Conservation (phyloP, 176 grass and related monocot genomes). For the Carex cristatella region DNA sequence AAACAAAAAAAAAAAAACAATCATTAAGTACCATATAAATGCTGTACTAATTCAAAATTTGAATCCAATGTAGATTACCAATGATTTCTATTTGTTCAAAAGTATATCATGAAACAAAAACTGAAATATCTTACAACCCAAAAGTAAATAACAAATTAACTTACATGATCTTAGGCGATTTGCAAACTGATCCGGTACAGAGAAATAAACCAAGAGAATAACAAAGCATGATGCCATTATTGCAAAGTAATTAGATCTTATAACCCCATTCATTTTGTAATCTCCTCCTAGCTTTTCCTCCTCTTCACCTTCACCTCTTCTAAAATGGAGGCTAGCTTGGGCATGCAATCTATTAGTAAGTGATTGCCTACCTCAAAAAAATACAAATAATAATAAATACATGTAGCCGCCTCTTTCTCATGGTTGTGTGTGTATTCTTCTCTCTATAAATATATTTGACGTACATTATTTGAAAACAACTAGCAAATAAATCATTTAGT, state of each 20-base stretch:
- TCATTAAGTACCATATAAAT: neutral
- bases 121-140: neutral
- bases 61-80: neutral
- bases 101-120: neutral
- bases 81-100: neutral
- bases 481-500: neutral
- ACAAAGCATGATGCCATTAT: conserved; percentile 6
- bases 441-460: conserved; percentile 9
- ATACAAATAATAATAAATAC: neutral
- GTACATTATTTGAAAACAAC: neutral
- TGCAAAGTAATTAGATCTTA: conserved; percentile 13
- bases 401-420: neutral
- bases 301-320: neutral
- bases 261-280: conserved; percentile 1
- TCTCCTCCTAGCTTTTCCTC: neutral
- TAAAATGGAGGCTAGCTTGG: neutral
- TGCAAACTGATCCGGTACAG: conserved; percentile 7
- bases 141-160: neutral
- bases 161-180: conserved; percentile 15
- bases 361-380: neutral
- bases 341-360: neutral
- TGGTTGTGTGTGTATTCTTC: conserved; percentile 1
- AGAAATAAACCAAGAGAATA: conserved; percentile 19
- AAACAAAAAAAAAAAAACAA: neutral
- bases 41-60: neutral